Evolutionary conservation across 345 rosid genomes (phyloP), one percentile per base, ranked within the genome.

Genomic region (Capsella bursapastoris): DNA sequence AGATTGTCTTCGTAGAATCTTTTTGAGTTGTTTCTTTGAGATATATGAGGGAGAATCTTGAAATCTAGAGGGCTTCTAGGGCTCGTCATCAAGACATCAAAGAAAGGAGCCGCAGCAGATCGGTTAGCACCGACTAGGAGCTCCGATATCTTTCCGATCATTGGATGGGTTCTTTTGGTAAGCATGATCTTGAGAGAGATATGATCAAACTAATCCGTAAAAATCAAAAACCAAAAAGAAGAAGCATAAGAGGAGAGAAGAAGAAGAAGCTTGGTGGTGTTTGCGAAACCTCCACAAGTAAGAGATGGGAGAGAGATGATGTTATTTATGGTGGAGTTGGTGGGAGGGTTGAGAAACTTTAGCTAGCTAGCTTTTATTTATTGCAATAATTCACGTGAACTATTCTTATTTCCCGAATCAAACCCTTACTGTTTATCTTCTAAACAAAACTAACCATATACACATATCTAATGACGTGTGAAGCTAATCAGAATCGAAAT

Each of bases 21-120:
- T 71, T 80, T 86, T 56, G 80, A 71, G 7, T 87, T 85, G 4
- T 87, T 83, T 75, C 90, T 81, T 10, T 92, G 88, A 37, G 94
- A 92, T 35, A 82, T 40, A 38, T 65, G 71, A 40, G 81, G 81
- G 51, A 72, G 83, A 52, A 80, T 78, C 70, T 78, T 89, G 56
- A 78, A 72, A 69, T 93, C 93, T 0, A 93, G 69, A 57, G 98
- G 92, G 66, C 95, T 79, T 69, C 79, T 86, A 29, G 97, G 97
- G 50, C 96, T 88, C 3, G 80, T 78, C 51, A 70, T 79, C 28
- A 72, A 72, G 8, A 84, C 89, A 34, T 65, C 56, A 11, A 82
- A 74, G 67, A 78, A 72, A 68, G 81, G 81, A 66, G 68, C 56
- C 2, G 80, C 66, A 2, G 78, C 66, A 7, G 84, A 66, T 2